These are phyloP conservation scores for Metschnikowia orientalis DNA, from an alignment of 805 yeast genomes.

Conservation along the genomic window DNA sequence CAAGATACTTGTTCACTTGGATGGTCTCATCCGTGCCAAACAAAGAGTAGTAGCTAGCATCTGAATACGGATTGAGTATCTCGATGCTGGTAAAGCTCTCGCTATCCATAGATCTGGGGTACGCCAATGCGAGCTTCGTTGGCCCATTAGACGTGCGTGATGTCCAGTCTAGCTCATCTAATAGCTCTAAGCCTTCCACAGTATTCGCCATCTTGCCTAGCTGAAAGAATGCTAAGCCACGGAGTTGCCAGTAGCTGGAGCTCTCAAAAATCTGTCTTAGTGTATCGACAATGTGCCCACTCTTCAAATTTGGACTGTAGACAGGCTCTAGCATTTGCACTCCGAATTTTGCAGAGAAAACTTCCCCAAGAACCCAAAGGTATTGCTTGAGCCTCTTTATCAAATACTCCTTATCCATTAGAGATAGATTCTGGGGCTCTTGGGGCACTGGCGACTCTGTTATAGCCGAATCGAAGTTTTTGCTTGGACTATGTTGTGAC, in stretches of 20 bases:
- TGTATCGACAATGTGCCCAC: constrained; percentile 36
- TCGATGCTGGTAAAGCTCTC: constrained; percentile 14
- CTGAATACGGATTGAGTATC: constrained; percentile 14
- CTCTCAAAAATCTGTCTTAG: constrained; percentile 40
- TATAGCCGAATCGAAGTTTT: too few relatives aligned
- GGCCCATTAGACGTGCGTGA: constrained; percentile 6
- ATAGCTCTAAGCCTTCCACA: constrained; percentile 73
- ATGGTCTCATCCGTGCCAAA: constrained; percentile 12
- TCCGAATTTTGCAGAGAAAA: constrained; percentile 71
- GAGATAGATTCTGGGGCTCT: not conserved
- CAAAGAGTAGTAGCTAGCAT: constrained; percentile 12
- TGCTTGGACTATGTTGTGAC: too few relatives aligned
- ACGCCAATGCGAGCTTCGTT: constrained; percentile 10
- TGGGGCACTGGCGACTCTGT: not conserved
- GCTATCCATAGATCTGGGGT: constrained; percentile 15
- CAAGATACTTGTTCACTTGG: constrained; percentile 7
- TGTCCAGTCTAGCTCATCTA: constrained; percentile 78
- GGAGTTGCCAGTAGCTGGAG: constrained; percentile 49
- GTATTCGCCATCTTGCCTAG: constrained; percentile 73
- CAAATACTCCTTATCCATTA: constrained; percentile 13
- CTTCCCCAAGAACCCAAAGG: constrained; percentile 83
- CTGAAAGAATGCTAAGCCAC: constrained; percentile 74
- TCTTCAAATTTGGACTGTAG: constrained; percentile 20
- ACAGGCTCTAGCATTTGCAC: constrained; percentile 41
- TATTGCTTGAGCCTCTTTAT: constrained; percentile 57